These are phyloP conservation scores for Suillus cothurnatus DNA, from an alignment of 768 basidiomycete genomes.

Conservation along the genomic window DNA sequence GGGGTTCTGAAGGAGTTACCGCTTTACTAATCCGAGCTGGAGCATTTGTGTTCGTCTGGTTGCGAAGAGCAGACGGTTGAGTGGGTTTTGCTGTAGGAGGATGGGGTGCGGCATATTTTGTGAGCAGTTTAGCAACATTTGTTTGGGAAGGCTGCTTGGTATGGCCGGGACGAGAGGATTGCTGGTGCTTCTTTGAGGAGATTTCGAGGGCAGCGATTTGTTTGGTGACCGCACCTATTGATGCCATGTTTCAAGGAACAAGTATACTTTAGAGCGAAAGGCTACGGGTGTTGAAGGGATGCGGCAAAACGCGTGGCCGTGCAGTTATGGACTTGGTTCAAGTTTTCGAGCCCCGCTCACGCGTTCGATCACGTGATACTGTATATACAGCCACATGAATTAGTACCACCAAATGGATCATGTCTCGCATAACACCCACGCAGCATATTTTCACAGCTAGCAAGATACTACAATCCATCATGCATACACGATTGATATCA, in stretches of 20 bases:
- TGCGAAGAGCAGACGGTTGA: conserved; percentile 46
- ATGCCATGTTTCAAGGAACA: conserved; percentile 38
- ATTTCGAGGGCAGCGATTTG: conserved; percentile 75
- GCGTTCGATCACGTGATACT: conserved; percentile 21
- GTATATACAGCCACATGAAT: no score
- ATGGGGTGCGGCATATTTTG: conserved; percentile 73
- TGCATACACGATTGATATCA: no score
- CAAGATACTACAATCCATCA: no score
- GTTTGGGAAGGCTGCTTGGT: conserved; percentile 60
- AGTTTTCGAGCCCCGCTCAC: conserved; percentile 27
- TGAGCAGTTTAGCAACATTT: conserved; percentile 69
- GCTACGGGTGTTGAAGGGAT: not conserved
- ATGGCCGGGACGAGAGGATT: conserved; percentile 35
- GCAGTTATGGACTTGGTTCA: conserved; percentile 8
- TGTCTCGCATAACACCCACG: no score
- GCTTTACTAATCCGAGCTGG: conserved; percentile 20
- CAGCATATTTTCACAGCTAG: no score
- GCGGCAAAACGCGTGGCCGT: conserved; percentile 1
- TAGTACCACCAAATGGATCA: no score
- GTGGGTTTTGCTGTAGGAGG: conserved; percentile 39
- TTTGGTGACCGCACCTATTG: conserved; percentile 55
- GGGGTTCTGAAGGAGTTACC: conserved; percentile 26
- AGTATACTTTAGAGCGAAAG: not conserved
- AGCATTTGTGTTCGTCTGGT: conserved; percentile 33
- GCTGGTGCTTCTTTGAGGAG: conserved; percentile 48